These are phyloP conservation scores for Eragrostis tef DNA, from an alignment of 202 grass and related monocot species.

Conservation along the genomic window DNA sequence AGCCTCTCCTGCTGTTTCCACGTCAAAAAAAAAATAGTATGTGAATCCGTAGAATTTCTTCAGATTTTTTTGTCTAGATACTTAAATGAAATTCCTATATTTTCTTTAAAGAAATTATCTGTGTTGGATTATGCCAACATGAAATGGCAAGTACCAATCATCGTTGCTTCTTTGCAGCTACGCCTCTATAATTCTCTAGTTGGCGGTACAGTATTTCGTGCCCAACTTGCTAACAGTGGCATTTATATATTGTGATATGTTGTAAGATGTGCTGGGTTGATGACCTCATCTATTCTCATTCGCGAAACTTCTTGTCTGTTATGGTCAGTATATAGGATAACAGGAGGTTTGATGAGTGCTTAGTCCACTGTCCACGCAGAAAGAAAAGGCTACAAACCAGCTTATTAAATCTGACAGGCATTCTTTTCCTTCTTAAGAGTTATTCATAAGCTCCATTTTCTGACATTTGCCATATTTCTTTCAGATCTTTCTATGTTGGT, in stretches of 20 bases:
- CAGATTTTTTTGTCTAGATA: not conserved
- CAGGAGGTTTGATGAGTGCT: not conserved
- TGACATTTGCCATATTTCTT: conserved; percentile 42
- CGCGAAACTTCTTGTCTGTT: not conserved
- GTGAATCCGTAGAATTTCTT: conserved; percentile 13
- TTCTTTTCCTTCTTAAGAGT: not conserved
- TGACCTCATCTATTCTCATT: conserved; percentile 22
- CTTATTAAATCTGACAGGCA: not conserved
- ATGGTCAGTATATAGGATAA: not conserved
- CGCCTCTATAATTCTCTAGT: conserved; percentile 15
- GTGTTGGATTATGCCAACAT: not conserved
- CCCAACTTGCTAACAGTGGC: not conserved
- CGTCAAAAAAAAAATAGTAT: too few species aligned
- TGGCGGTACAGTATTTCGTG: not conserved
- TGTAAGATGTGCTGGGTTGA: conserved; percentile 20
- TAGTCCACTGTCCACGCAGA: conserved; percentile 8
- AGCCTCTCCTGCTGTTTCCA: too few species aligned
- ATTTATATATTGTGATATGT: not conserved
- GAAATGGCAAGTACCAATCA: not conserved
- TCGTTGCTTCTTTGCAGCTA: conserved; percentile 7
- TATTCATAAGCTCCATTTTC: conserved; percentile 16
- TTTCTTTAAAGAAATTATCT: not conserved
- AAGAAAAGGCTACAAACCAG: not conserved
- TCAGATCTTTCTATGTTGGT: conserved; percentile 94
- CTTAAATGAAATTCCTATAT: not conserved